Evolutionary conservation across 179 eudicot species (phyloP), one percentile per base, ranked within the genome.

Genomic region (Silene noctiflora): DNA sequence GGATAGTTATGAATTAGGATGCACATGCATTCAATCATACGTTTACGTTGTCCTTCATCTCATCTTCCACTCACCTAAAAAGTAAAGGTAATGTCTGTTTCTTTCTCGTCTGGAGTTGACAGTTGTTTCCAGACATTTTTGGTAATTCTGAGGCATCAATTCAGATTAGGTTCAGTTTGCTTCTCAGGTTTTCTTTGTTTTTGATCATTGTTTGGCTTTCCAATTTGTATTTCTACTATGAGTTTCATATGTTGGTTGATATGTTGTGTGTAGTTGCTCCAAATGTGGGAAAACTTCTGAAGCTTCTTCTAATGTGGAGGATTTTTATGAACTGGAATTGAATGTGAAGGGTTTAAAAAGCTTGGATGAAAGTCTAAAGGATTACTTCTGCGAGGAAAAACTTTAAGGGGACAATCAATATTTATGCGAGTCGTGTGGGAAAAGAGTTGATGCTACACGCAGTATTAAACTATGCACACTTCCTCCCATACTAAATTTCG

Each of bases 321-420:
- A 95, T 78, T 92, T 95, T 77, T 95, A 95, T 82, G 99, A 87
- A 82, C 81, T 95, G 81, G 99, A 95, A 78, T 79, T 95, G 82
- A 95, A 93, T 81, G 81, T 95, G 75, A 93, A 93, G 85, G 98
- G 96, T 48, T 86, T 95, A 83, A 93, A 93, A 79, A 89, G 86
- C 78, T 83, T 95, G 71, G 92, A 89, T 79, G 90, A 86, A 73
- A 93, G 99, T 88, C 81, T 95, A 77, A 86, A 85, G 79, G 98
- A 95, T 81, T 95, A 93, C 80, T 89, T 95, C 76, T 81, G 86
- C 72, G 89, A 84, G 63, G 99, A 95, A 83, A 85, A 91, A 81
- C 99, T 95, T 79, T 87, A 90, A 82, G 99, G 97, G 74, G 99
- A 93, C 82, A 95, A 95, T 75, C 99, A 93, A 72, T 95, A 95